Conservation (phyloP, 441 rosid species). For the Bocquillonia castaneifolia region DNA sequence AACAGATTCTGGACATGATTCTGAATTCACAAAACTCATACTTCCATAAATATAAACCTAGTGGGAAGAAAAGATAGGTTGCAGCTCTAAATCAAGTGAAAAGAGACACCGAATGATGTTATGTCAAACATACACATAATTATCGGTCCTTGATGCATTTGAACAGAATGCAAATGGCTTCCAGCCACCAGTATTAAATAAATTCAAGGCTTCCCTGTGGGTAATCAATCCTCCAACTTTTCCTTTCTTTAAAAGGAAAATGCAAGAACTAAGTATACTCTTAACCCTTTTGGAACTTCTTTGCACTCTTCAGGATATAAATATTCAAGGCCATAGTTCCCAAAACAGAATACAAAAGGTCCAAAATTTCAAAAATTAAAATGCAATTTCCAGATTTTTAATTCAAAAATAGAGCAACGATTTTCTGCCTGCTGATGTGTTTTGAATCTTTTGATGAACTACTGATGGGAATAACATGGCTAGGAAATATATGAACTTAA, state of each 20-base stretch:
- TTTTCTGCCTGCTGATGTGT: background rate
- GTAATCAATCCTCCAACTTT: too few relatives aligned
- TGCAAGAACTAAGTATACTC: too few relatives aligned
- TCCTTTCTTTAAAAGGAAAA: too few relatives aligned
- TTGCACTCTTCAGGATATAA: too few relatives aligned
- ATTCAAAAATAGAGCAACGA: background rate
- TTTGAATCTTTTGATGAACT: background rate
- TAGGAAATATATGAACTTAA: background rate
- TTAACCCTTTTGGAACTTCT: too few relatives aligned
- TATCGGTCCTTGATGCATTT: background rate
- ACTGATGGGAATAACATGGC: background rate
- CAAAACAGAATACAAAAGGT: too few relatives aligned
- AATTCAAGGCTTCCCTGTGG: too few relatives aligned
- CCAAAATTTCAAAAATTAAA: background rate
- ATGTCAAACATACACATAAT: background rate
- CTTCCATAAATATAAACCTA: background rate
- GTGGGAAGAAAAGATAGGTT: background rate
- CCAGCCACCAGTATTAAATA: too few relatives aligned
- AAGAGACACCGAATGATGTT: background rate
- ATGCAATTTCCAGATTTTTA: background rate
- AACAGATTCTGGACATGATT: slow-evolving; percentile 40
- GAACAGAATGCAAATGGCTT: background rate
- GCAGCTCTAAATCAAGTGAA: background rate
- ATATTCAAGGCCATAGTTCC: too few relatives aligned
- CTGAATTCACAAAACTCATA: background rate